These are phyloP conservation scores for Ceratocystis colombiana DNA, from an alignment of 2,329 filamentous ascomycete species.

Conservation along the genomic window DNA sequence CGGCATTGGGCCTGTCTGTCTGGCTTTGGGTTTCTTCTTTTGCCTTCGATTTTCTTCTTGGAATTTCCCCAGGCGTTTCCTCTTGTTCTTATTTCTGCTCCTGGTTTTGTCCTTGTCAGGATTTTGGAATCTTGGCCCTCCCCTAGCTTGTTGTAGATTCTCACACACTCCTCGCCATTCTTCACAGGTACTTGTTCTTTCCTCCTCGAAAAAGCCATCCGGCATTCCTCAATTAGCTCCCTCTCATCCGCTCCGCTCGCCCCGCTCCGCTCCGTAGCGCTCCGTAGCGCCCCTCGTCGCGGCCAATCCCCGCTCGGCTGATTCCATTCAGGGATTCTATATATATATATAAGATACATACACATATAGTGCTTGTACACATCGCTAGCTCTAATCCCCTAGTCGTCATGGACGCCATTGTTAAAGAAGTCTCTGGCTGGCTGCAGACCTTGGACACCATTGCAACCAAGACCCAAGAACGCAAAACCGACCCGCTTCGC, in stretches of 20 bases:
- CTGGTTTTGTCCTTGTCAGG: background rate
- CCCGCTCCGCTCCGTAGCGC: background rate
- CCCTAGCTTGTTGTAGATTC: background rate
- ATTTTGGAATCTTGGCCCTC: background rate
- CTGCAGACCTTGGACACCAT: conserved; percentile 18
- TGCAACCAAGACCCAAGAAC: background rate
- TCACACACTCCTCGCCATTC: no score
- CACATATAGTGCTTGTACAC: background rate
- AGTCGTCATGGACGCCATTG: conserved; percentile 18
- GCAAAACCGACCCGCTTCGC: background rate
- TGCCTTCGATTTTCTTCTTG: conserved; percentile 11
- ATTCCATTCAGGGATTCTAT: no score
- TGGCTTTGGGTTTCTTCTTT: conserved; percentile 4
- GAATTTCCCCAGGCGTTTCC: background rate
- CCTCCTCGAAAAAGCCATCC: no score
- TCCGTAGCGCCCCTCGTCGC: background rate
- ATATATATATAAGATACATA: no score
- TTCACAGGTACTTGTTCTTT: no score
- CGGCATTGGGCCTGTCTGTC: background rate
- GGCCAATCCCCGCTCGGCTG: no score
- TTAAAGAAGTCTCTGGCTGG: conserved; percentile 15
- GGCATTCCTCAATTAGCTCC: background rate
- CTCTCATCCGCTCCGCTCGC: background rate
- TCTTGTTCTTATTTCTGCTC: background rate
- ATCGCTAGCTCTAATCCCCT: background rate